Evolutionary conservation across 75 land plant species (phyloP).

Genomic region (Pinus albicaulis): DNA sequence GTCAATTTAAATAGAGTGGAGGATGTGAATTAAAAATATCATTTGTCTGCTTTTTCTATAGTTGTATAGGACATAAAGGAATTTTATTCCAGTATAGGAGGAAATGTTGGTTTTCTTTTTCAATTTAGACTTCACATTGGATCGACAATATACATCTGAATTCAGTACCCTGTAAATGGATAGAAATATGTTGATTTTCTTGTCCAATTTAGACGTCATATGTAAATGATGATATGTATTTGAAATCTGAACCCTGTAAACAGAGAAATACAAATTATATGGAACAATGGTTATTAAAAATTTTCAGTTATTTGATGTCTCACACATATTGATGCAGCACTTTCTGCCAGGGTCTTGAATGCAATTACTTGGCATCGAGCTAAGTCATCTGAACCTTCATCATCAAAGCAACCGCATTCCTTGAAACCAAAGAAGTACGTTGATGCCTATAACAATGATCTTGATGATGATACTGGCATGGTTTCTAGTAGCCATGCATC

Average conservation of each 20-base stretch:
- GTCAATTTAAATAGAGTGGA: background rate
- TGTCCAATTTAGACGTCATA: background rate
- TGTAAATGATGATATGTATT: background rate
- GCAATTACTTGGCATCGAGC: slow-evolving; percentile 21
- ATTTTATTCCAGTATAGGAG: background rate
- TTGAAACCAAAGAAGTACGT: background rate
- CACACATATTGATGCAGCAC: slow-evolving; percentile 7
- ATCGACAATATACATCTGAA: background rate
- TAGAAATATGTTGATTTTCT: background rate
- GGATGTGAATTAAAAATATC: background rate
- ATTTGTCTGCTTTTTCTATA: background rate
- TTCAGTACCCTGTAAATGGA: background rate
- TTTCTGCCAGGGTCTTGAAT: slow-evolving; percentile 25
- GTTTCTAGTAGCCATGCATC: slow-evolving; percentile 58
- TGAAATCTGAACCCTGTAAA: background rate
- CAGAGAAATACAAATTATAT: background rate
- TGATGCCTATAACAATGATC: slow-evolving; percentile 11
- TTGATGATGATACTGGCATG: slow-evolving; percentile 40
- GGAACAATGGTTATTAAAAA: background rate
- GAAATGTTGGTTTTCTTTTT: background rate
- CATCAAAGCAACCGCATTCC: slow-evolving; percentile 6
- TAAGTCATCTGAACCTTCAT: slow-evolving; percentile 15
- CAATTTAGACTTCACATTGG: background rate
- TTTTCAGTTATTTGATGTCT: slow-evolving; percentile 14
- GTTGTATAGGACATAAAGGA: background rate